Evolutionary conservation across 192 early-diverging fungal genomes (phyloP).

Genomic region (Coemansia sp.): DNA sequence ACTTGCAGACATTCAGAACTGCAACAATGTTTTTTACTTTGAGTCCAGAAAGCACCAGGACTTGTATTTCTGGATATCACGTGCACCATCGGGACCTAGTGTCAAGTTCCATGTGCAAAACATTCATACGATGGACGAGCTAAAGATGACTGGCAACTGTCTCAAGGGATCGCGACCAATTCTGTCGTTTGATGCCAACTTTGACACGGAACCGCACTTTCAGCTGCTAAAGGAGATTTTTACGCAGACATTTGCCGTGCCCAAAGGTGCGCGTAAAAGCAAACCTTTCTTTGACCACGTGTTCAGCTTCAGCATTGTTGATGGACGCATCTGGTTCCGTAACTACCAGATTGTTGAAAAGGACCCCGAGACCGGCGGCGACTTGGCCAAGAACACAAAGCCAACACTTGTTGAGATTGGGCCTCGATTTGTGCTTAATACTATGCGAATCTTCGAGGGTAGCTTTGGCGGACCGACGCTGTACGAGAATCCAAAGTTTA

Average conservation of each 20-base stretch:
- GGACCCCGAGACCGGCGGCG: conserved; percentile 59
- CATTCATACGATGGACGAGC: conserved; percentile 99
- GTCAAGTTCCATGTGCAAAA: conserved; percentile 96
- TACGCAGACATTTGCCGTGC: conserved; percentile 87
- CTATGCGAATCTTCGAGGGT: conserved; percentile 94
- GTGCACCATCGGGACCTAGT: conserved; percentile 93
- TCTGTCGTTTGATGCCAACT: conserved; percentile 91
- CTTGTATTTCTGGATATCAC: conserved; percentile 94
- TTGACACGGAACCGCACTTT: conserved; percentile 85
- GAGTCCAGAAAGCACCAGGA: conserved; percentile 92
- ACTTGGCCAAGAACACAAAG: conserved; percentile 62
- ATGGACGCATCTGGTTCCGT: conserved; percentile 92
- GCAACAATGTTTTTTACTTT: conserved; percentile 98
- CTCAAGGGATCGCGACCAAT: conserved; percentile 95
- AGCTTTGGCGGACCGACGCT: conserved; percentile 91
- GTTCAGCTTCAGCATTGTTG: conserved; percentile 82
- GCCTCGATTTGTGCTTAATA: conserved; percentile 91
- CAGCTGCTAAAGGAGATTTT: conserved; percentile 93
- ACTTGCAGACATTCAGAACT: conserved; percentile 93
- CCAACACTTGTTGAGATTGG: conserved; percentile 93
- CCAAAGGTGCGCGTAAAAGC: conserved; percentile 81
- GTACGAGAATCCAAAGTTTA: conserved; percentile 87
- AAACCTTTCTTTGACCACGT: conserved; percentile 99
- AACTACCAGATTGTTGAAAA: conserved; percentile 93
- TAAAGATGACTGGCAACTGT: conserved; percentile 98